Percentiles rank a stretch among this genome's conserved stretches.
Conservation (phyloP, 2,329 filamentous ascomycete species). For the Penicillium verrucosum region DNA sequence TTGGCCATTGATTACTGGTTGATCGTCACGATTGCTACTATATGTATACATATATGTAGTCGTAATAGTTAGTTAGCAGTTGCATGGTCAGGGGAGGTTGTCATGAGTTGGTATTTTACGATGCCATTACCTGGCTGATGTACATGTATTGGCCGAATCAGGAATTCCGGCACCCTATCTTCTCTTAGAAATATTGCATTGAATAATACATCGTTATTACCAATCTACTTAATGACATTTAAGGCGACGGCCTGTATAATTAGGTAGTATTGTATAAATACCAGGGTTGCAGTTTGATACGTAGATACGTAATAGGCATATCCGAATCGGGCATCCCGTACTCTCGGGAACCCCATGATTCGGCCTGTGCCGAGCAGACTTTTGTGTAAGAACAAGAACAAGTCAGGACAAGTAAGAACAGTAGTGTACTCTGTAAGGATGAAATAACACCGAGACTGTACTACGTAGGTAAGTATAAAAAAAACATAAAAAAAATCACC, state of each 20-base stretch:
- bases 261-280: not conserved
- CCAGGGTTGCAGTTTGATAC: not conserved
- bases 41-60: too few relatives aligned
- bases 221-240: not conserved
- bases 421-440: not conserved
- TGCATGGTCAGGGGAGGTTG: not conserved
- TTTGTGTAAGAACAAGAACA: not conserved
- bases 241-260: not conserved
- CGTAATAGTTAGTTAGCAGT: not conserved
- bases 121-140: not conserved
- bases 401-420: not conserved
- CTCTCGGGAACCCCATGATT: not conserved
- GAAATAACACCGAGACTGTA: not conserved
- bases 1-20: not conserved
- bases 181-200: not conserved
- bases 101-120: not conserved
- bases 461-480: not conserved
- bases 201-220: not conserved
- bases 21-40: not conserved
- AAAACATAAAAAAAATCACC: not conserved
- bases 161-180: not conserved
- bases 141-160: not conserved
- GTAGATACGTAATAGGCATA: not conserved
- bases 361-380: not conserved
- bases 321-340: constrained; percentile 6